Conservation (phyloP, 352 stramenopile species). For the Salisapilia sapeloensis region DNA sequence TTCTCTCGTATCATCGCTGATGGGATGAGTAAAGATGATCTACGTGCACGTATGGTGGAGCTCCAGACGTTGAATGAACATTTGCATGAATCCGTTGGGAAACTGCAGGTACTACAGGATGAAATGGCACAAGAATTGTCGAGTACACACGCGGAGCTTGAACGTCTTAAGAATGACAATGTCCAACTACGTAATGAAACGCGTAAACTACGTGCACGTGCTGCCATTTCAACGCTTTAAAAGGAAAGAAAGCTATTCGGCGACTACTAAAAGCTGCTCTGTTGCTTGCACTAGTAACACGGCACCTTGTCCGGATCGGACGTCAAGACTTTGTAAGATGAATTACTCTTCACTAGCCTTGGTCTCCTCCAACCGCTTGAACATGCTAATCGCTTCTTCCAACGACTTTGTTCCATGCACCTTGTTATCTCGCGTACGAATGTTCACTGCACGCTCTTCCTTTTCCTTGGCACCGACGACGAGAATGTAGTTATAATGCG, state of each 20-base stretch:
- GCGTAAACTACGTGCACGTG: constrained; percentile 37
- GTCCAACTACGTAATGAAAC: constrained; percentile 37
- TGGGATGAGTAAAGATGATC: constrained; percentile 58
- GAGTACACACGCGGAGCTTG: constrained; percentile 27
- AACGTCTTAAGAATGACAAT: constrained; percentile 28
- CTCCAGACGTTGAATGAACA: constrained; percentile 56
- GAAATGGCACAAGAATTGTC: constrained; percentile 31
- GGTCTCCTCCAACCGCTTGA: constrained; percentile 70
- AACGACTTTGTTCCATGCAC: constrained; percentile 89
- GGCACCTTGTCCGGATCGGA: too few relatives aligned
- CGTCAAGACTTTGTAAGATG: too few relatives aligned
- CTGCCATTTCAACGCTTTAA: constrained; percentile 36
- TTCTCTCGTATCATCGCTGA: constrained; percentile 74
- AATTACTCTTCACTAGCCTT: constrained; percentile 51
- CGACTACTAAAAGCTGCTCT: too few relatives aligned
- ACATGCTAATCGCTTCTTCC: constrained; percentile 88
- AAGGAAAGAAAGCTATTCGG: too few relatives aligned
- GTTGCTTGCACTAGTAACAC: too few relatives aligned
- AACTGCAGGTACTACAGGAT: constrained; percentile 45
- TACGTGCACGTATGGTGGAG: constrained; percentile 47
- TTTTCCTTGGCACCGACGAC: constrained; percentile 91
- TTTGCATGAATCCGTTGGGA: constrained; percentile 53
- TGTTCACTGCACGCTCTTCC: constrained; percentile 82
- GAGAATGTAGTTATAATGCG: constrained; percentile 98
- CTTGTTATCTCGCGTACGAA: constrained; percentile 89